These are phyloP conservation scores for Solanum virginianum DNA, from an alignment of 257 asterid genomes.

Conservation along the genomic window DNA sequence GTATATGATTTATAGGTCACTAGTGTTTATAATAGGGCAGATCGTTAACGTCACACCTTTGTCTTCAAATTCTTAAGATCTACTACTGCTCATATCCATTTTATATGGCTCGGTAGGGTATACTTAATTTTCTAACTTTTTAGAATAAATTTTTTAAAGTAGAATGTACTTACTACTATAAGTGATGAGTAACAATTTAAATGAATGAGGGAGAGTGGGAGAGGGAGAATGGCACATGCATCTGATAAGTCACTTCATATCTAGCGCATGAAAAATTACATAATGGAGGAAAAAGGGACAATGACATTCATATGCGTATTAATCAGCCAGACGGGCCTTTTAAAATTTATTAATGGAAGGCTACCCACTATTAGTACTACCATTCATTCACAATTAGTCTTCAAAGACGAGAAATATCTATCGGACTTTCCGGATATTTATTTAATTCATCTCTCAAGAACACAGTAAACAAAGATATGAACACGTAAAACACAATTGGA, in stretches of 20 bases:
- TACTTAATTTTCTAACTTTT: neutral
- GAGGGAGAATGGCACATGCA: neutral
- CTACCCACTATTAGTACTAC: neutral
- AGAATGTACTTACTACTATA: neutral
- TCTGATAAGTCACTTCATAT: neutral
- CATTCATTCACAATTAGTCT: neutral
- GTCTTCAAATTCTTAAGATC: neutral
- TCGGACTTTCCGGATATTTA: neutral
- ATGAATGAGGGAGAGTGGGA: neutral
- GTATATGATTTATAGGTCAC: neutral
- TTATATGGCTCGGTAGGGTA: neutral
- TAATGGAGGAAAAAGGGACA: neutral
- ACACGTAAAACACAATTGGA: too few relatives aligned
- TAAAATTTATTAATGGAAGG: neutral
- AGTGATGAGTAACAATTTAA: neutral
- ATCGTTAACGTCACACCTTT: neutral
- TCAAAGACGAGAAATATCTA: neutral
- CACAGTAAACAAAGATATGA: too few relatives aligned
- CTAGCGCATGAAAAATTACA: neutral
- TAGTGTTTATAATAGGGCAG: neutral
- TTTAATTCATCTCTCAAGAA: too few relatives aligned
- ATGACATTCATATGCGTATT: neutral
- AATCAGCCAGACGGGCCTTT: neutral
- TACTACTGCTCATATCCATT: neutral
- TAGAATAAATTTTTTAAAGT: neutral